Evolutionary conservation across 1,139 yeast genomes (phyloP).

Genomic region (Petasospora rhodanensis): DNA sequence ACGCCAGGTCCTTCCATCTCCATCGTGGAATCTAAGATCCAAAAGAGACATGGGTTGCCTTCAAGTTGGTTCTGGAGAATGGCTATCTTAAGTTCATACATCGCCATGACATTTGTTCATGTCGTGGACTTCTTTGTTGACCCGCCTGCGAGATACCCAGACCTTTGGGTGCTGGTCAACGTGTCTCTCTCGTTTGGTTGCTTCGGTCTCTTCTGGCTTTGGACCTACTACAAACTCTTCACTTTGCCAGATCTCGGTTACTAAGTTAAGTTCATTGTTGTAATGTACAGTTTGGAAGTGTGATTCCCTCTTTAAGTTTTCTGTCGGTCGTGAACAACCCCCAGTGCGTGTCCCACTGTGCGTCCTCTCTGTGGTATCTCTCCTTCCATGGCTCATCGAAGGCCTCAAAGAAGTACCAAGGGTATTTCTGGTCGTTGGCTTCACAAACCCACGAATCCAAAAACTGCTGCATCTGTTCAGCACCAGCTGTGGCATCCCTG

Average conservation of each 20-base stretch:
- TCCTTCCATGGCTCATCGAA: slow-evolving; percentile 72
- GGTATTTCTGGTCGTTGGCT: slow-evolving; percentile 33
- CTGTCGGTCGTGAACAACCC: slow-evolving; percentile 54
- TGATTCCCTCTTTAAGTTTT: slow-evolving; percentile 34
- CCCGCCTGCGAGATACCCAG: slow-evolving; percentile 69
- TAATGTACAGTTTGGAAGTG: slow-evolving; percentile 30
- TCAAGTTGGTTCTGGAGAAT: slow-evolving; percentile 49
- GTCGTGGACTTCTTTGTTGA: slow-evolving; percentile 43
- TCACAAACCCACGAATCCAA: slow-evolving; percentile 51
- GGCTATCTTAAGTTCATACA: slow-evolving; percentile 56
- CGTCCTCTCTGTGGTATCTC: slow-evolving; percentile 42
- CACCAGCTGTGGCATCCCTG: slow-evolving; percentile 43
- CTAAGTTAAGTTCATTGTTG: not conserved
- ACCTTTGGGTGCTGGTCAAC: slow-evolving; percentile 79
- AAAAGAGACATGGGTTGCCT: slow-evolving; percentile 47
- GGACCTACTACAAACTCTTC: slow-evolving; percentile 57
- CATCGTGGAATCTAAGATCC: slow-evolving; percentile 26
- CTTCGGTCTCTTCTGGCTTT: slow-evolving; percentile 71
- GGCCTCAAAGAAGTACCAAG: slow-evolving; percentile 67
- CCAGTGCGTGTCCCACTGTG: slow-evolving; percentile 70
- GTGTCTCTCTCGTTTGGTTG: slow-evolving; percentile 71
- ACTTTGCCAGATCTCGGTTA: slow-evolving; percentile 18
- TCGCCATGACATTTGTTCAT: slow-evolving; percentile 49
- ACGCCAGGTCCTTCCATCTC: slow-evolving; percentile 40
- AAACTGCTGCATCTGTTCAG: slow-evolving; percentile 41